Percentiles rank a stretch among this genome's conserved stretches.
Conservation (phyloP, 2,329 filamentous ascomycete species). For the Xylaria sp. region DNA sequence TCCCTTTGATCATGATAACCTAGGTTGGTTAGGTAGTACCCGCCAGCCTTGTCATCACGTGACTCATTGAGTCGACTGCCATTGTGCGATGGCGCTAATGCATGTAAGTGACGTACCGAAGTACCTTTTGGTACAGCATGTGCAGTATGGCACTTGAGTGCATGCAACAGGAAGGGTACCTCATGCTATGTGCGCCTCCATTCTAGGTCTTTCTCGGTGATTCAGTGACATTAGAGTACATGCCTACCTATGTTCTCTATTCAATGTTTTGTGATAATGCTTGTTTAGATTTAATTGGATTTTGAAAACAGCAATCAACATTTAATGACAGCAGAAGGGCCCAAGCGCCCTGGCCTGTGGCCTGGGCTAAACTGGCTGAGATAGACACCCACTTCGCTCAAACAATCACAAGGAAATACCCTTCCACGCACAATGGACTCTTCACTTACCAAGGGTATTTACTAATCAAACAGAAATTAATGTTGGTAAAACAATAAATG, state of each 20-base stretch:
- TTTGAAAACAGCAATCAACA: too few species aligned
- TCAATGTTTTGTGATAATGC: neutral
- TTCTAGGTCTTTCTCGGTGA: neutral
- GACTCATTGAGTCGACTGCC: neutral
- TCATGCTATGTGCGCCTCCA: neutral
- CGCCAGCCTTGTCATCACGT: constrained; percentile 37
- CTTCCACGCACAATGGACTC: too few species aligned
- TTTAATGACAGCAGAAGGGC: too few species aligned
- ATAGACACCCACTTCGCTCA: too few species aligned
- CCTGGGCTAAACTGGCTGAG: too few species aligned
- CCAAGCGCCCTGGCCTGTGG: too few species aligned
- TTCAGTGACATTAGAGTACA: too few species aligned
- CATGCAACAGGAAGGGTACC: too few species aligned
- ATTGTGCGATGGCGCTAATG: neutral
- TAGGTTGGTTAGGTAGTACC: neutral
- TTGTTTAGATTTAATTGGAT: neutral
- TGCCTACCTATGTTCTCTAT: neutral
- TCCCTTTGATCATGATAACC: constrained; percentile 20
- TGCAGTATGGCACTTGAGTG: neutral
- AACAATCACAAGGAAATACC: too few species aligned
- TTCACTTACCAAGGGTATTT: too few species aligned
- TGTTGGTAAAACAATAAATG: too few species aligned
- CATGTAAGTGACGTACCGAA: neutral
- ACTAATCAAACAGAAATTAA: too few species aligned
- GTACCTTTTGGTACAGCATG: neutral